Percentiles rank a stretch among this genome's conserved stretches.
Conservation (phyloP, 768 basidiomycete genomes). For the Heimioporus sp. region DNA sequence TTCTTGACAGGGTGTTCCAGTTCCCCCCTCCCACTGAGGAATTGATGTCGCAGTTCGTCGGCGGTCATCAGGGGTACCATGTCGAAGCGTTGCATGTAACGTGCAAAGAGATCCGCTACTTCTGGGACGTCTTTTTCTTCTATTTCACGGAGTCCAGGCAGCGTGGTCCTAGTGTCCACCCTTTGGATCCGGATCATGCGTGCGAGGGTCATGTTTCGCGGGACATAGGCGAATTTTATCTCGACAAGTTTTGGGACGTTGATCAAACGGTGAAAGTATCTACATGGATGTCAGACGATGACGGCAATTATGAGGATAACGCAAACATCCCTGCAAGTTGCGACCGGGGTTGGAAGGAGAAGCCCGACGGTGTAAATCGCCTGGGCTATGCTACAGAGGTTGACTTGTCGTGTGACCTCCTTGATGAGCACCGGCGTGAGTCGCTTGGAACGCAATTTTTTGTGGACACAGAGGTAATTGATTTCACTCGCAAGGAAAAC, state of each 20-base stretch:
- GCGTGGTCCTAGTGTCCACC: slow-evolving; percentile 47
- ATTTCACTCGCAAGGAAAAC: slow-evolving; percentile 80
- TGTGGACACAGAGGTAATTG: slow-evolving; percentile 97
- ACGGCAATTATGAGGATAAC: background rate
- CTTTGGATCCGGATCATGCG: slow-evolving; percentile 80
- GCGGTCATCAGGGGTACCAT: slow-evolving; percentile 71
- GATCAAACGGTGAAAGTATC: slow-evolving; percentile 89
- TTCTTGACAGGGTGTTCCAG: slow-evolving; percentile 36
- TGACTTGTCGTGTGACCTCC: slow-evolving; percentile 91
- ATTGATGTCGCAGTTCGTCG: slow-evolving; percentile 84
- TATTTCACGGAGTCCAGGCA: slow-evolving; percentile 84
- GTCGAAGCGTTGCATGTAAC: slow-evolving; percentile 85
- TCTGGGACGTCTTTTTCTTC: slow-evolving; percentile 70
- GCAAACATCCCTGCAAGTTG: slow-evolving; percentile 68
- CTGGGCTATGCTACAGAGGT: slow-evolving; percentile 90
- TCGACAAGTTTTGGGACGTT: slow-evolving; percentile 93
- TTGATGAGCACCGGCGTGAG: slow-evolving; percentile 96
- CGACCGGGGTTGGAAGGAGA: slow-evolving; percentile 89
- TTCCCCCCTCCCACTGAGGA: slow-evolving; percentile 78
- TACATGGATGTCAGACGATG: slow-evolving; percentile 27
- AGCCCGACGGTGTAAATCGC: slow-evolving; percentile 96
- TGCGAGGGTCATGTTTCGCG: slow-evolving; percentile 86
- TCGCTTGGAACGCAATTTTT: slow-evolving; percentile 94
- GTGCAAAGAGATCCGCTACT: slow-evolving; percentile 66
- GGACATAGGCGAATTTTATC: slow-evolving; percentile 84